Evolutionary conservation across 257 asterid species (phyloP).

Genomic region (Lycium barbarum): DNA sequence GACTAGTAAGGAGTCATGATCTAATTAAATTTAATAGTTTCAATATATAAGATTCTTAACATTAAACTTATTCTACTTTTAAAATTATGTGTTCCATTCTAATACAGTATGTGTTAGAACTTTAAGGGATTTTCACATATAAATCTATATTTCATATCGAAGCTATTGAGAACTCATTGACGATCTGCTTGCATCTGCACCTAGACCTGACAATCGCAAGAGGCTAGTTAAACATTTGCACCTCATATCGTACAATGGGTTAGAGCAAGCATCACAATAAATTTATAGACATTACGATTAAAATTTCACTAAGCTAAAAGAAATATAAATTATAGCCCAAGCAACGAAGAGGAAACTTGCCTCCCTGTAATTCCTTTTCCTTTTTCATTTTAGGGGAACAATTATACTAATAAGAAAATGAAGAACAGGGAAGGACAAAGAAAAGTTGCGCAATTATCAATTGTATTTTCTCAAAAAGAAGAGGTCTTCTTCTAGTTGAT

Average conservation of each 20-base stretch:
- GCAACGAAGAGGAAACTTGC: background rate
- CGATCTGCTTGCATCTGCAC: background rate
- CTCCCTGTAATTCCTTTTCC: background rate
- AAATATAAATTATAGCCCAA: constrained; percentile 4
- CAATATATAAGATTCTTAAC: background rate
- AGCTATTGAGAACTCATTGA: background rate
- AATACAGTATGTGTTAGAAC: background rate
- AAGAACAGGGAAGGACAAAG: background rate
- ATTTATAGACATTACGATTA: background rate
- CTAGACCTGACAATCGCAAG: background rate
- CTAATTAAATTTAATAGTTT: background rate
- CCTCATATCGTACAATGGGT: background rate
- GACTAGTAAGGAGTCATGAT: too few relatives aligned
- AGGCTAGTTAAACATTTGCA: background rate
- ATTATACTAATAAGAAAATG: background rate
- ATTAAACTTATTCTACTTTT: background rate
- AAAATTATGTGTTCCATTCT: background rate
- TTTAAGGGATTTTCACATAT: background rate
- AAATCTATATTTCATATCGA: background rate
- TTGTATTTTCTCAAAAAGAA: constrained; percentile 23
- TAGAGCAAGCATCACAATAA: background rate
- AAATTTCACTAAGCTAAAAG: constrained; percentile 7
- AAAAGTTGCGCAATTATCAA: background rate
- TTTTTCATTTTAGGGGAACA: background rate
- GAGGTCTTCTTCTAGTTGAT: constrained; percentile 43